A percentile compares a stretch with the other conserved stretches of the same genome.
Conservation (phyloP, 106 monocot genomes). For the Dioscorea zingiberensis region DNA sequence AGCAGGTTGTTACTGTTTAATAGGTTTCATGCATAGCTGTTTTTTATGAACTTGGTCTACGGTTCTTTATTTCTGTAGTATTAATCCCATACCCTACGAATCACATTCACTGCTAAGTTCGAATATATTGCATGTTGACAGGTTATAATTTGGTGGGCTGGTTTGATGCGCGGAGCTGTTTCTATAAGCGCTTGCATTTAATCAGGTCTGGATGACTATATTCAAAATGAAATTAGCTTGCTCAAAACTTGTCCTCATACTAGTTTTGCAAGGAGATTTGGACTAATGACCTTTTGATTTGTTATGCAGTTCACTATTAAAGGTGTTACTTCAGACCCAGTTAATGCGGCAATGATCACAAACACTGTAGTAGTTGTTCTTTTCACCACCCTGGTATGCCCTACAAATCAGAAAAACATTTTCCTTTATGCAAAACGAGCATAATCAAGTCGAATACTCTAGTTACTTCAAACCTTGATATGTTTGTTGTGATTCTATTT, state of each 20-base stretch:
- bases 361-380: constrained; percentile 82
- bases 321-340: constrained; percentile 71
- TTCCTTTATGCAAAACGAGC: too few species aligned
- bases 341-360: constrained; percentile 84
- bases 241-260: too few species aligned
- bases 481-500: neutral
- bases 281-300: neutral
- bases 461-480: too few species aligned
- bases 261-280: too few species aligned
- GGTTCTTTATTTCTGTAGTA: too few species aligned
- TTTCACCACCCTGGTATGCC: constrained; percentile 69
- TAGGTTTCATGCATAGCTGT: too few species aligned
- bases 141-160: constrained; percentile 95
- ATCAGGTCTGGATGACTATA: constrained; percentile 39
- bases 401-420: neutral
- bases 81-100: too few species aligned
- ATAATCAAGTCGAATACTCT: neutral
- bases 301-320: constrained; percentile 52
- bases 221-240: neutral
- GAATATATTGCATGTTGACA: constrained; percentile 10
- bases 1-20: constrained; percentile 77
- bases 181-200: constrained; percentile 83
- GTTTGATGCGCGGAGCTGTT: constrained; percentile 91
- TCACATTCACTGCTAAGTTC: too few species aligned
- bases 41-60: too few species aligned